Evolutionary conservation across 768 basidiomycete species (phyloP), one percentile per base, ranked within the genome.

Genomic region (Termitomyces bulborhizus): DNA sequence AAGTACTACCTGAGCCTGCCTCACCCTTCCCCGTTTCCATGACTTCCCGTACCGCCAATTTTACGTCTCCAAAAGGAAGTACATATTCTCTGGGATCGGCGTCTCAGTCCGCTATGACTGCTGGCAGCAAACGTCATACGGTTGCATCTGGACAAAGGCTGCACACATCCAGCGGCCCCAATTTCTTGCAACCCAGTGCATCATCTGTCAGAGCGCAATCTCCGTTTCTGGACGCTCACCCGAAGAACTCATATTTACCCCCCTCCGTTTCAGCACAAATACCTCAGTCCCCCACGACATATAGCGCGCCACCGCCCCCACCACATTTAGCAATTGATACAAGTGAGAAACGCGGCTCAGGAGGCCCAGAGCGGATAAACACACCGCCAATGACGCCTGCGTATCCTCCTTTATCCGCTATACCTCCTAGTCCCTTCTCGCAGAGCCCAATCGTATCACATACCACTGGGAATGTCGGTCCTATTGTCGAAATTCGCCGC

Each of bases 11-110:
- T 0, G 85, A 88, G 54, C 90, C 89, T 9, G 77, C 89, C 2
- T 89, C 91, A 0, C 91, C 91, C 0, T 93, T 92, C 68, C 90
- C 89, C 6, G 71, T 60, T 11, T 71, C 68, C 40, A 70, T 62
- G 31, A 66, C 72, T 16, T 62, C 50, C 21, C 63, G 60, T 32
- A 62, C 62, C 11, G 48, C 63, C 16, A 50, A 55, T 3, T 63
- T 65, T 11, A 46, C 56, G 24, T 59, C 64, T 21, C 57, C 65
- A 32, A 58, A 39, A 21, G 52, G 55, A 13, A 52, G 53, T 41
- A 36, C 46, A 27, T 60, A 53, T 40, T 62, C 65, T 6, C 53
- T 61, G n/a, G 56, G 56, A 16, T 58, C 65, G 32, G 42, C 63
- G 31, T 71, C 68, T 42, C 71, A 68, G 59, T 68, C 75, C 44